Evolutionary conservation across 2,329 filamentous ascomycete species (phyloP).

Genomic region (Colletotrichum melonis): DNA sequence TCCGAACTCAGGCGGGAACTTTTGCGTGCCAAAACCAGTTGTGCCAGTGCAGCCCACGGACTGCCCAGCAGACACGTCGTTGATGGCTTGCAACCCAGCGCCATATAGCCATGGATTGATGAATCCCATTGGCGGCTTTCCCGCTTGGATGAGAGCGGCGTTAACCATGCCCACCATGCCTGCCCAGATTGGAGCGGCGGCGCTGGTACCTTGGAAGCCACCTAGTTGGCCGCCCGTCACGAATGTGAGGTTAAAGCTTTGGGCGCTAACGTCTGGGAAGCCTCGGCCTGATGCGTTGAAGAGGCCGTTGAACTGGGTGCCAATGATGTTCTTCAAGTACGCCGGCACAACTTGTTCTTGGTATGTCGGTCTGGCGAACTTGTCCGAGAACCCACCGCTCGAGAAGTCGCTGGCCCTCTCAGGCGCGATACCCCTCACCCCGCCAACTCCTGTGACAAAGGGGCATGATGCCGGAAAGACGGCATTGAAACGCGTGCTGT

Average conservation of each 20-base stretch:
- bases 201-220: conserved; percentile 46
- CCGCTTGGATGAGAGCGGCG: conserved; percentile 65
- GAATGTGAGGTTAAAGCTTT: conserved; percentile 28
- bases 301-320: conserved; percentile 58
- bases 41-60: conserved; percentile 46
- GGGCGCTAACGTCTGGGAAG: conserved; percentile 70
- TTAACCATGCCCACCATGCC: conserved; percentile 73
- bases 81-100: conserved; percentile 44
- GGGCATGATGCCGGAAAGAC: conserved; percentile 59
- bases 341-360: conserved; percentile 56
- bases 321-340: conserved; percentile 55
- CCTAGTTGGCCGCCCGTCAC: conserved; percentile 43
- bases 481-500: conserved; percentile 49
- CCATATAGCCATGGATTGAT: conserved; percentile 72
- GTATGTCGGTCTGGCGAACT: conserved; percentile 55
- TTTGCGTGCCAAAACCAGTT: conserved; percentile 33
- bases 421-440: conserved; percentile 60
- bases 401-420: conserved; percentile 65
- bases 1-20: conserved; percentile 35
- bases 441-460: conserved; percentile 72
- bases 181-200: conserved; percentile 71
- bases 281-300: conserved; percentile 62
- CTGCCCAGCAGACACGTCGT: conserved; percentile 49
- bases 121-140: conserved; percentile 66
- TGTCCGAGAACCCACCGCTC: conserved; percentile 61